Base-by-base conservation (phyloP, 1,284 basidiomycete species). In the Fomitopsis palustris region DNA sequence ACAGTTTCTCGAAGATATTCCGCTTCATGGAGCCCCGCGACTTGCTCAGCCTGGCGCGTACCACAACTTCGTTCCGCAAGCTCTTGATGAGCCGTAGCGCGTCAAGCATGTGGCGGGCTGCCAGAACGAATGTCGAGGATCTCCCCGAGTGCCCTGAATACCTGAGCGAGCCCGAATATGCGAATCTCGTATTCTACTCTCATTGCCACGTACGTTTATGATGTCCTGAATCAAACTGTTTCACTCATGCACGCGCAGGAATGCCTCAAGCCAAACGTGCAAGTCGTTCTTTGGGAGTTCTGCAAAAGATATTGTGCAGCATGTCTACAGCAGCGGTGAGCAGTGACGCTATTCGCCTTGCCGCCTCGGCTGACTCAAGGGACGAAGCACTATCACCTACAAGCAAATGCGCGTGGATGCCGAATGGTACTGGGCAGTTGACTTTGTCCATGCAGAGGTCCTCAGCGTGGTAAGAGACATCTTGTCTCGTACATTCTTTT, bases 21-120 rank as follows among this genome's bases (percentile, higher is more conserved):
- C 70, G 74, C 12, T 71, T 78, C 56, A 68, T 84, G 43, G 66
- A 70, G 43, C 81, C 83, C 0, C 63, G 74, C 29, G 83, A 85
- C 62, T 67, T 85, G 38, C 69, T 83, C 8, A 67, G 69, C 60
- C 72, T 82, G 1, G 65, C 78, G 6, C 70, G 79, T 21, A 73
- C 76, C 2, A 76, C 67, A 27, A 75, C 72, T 39, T 56, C 57
- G 0, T 66, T 80, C 14, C 76, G 78, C 16, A 58, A 55, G 6
- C 67, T 76, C 7, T 70, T 82, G 17, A 67, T 78, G 74, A 70
- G 72, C 58, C 72, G 69, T 42, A 62, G 67, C 12, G 70, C 73
- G 0, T 66, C 62, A 12, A 61, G 72, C 4, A 72, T 82, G 14
- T 86, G 82, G 84, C 77, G 75, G 60, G 62, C 59, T 4, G 64